Evolutionary conservation across 352 stramenopile species (phyloP).

Genomic region (Pythium brassicae): DNA sequence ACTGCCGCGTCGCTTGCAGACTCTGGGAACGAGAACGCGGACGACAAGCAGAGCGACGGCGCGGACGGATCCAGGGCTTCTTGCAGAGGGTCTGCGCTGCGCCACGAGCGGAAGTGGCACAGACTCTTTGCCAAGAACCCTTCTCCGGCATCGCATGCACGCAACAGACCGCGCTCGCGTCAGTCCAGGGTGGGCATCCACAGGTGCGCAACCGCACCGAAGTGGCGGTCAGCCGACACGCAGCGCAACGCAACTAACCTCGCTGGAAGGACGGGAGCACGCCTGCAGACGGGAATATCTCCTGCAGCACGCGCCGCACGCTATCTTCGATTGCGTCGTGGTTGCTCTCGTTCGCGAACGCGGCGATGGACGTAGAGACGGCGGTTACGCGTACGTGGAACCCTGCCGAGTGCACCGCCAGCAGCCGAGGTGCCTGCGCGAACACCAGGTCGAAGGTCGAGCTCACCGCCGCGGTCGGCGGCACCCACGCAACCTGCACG

Average conservation of each 20-base stretch:
- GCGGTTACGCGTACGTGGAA: slow-evolving; percentile 24
- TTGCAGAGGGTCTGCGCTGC: slow-evolving; percentile 3
- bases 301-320: slow-evolving; percentile 21
- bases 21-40: slow-evolving; percentile 26
- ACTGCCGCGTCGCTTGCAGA: background rate
- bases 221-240: too few relatives aligned
- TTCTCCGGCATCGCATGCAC: slow-evolving; percentile 4
- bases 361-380: slow-evolving; percentile 1
- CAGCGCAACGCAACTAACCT: slow-evolving; percentile 6
- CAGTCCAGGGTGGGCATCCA: background rate
- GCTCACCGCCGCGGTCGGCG: slow-evolving; percentile 16
- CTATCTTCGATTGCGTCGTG: slow-evolving; percentile 31
- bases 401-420: slow-evolving; percentile 21
- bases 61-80: slow-evolving; percentile 1
- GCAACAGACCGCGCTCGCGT: too few relatives aligned
- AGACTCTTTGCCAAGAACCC: slow-evolving; percentile 41
- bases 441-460: slow-evolving; percentile 35
- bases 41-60: slow-evolving; percentile 26
- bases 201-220: too few relatives aligned
- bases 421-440: slow-evolving; percentile 19
- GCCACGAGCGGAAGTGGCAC: slow-evolving; percentile 27
- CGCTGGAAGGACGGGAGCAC: slow-evolving; percentile 8
- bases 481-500: slow-evolving; percentile 30
- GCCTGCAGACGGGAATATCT: slow-evolving; percentile 15
- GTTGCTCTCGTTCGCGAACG: slow-evolving; percentile 12